These are phyloP conservation scores for Irpex sp. DNA, from an alignment of 1,284 basidiomycete genomes.

Conservation along the genomic window DNA sequence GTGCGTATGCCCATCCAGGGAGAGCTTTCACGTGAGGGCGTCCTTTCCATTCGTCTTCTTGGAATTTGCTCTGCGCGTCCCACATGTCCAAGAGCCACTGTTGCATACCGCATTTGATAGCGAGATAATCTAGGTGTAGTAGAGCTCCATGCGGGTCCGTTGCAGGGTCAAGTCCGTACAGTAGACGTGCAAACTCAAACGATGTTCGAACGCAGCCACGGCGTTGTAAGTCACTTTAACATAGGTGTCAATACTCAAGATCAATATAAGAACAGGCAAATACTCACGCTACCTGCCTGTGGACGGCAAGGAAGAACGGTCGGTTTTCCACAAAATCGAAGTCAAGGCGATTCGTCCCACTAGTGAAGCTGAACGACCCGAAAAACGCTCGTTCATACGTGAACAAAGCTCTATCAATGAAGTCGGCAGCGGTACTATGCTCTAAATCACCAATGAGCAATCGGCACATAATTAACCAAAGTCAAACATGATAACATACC, in stretches of 20 bases:
- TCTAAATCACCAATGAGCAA: slow-evolving; percentile 39
- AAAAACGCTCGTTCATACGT: slow-evolving; percentile 85
- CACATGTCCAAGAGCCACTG: slow-evolving; percentile 76
- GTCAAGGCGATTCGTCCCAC: slow-evolving; percentile 76
- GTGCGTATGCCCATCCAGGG: slow-evolving; percentile 79
- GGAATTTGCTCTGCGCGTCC: slow-evolving; percentile 28
- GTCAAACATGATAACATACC: slow-evolving; percentile 37
- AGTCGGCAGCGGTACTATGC: slow-evolving; percentile 78
- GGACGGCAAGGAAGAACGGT: slow-evolving; percentile 79
- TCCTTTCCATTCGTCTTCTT: slow-evolving; percentile 22
- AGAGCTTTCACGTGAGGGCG: slow-evolving; percentile 53
- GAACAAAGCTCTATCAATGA: slow-evolving; percentile 81
- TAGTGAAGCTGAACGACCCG: slow-evolving; percentile 77
- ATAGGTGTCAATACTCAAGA: too few relatives aligned
- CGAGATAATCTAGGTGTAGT: slow-evolving; percentile 81
- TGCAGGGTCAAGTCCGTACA: slow-evolving; percentile 78
- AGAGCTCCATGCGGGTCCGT: slow-evolving; percentile 81
- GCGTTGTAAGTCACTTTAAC: slow-evolving; percentile 68
- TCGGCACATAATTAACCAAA: background rate
- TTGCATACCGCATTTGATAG: slow-evolving; percentile 73
- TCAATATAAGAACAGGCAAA: background rate
- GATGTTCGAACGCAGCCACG: slow-evolving; percentile 83
- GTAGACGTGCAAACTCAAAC: slow-evolving; percentile 81
- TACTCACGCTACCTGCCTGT: slow-evolving; percentile 70
- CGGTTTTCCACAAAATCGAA: slow-evolving; percentile 83